Evolutionary conservation across 2,329 filamentous ascomycete genomes (phyloP), one percentile per base, ranked within the genome.

Genomic region (Bimuria novae-zelandiae): DNA sequence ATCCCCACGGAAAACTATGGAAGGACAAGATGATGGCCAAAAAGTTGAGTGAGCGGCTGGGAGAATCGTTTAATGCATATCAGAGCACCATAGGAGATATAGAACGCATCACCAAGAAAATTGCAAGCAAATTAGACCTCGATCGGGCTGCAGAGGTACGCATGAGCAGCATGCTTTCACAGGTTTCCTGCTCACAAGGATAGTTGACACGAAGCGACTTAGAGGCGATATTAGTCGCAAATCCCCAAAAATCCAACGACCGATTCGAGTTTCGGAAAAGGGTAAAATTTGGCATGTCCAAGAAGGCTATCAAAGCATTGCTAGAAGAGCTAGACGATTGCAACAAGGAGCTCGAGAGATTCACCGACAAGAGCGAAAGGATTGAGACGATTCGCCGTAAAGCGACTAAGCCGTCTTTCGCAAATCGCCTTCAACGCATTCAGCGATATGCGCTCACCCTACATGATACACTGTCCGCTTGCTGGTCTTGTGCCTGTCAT

Each of bases 271-370:
- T 73, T n/a, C 63, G 59, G 22, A 74, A 73, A 56, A 62, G 71
- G 0, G 62, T 73, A 1, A 61, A 61, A 5, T 74, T 74, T 48
- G 68, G 68, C 3, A 74, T 73, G 70, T 67, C 57, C 35, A 75
- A 73, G 53, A 73, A 72, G 51, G 67, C 56, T 14, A 67, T 75
- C 40, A 73, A 72, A 43, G 61, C 59, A 19, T 52, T 73, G 10
- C 54, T 75, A 3, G 69, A 72, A 46, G 67, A 75, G 52, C 55
- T 75, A 17, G 65, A 72, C 30, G 69, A 72, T 2, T 75, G 71
- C 61, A 74, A 73, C 45, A 72, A 71, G 30, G 70, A 74, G 44
- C 61, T 75, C 3, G 72, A 75, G 46, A 64, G 72, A 12, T 73
- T 74, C 33, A 73, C 71, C 0, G 67, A 73, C 25, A 68, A 69